Percentiles rank a stretch among this genome's conserved stretches.
These are phyloP conservation scores for Rugonectria rugulosa DNA, from an alignment of 2,329 filamentous ascomycete genomes.

Conservation along the genomic window DNA sequence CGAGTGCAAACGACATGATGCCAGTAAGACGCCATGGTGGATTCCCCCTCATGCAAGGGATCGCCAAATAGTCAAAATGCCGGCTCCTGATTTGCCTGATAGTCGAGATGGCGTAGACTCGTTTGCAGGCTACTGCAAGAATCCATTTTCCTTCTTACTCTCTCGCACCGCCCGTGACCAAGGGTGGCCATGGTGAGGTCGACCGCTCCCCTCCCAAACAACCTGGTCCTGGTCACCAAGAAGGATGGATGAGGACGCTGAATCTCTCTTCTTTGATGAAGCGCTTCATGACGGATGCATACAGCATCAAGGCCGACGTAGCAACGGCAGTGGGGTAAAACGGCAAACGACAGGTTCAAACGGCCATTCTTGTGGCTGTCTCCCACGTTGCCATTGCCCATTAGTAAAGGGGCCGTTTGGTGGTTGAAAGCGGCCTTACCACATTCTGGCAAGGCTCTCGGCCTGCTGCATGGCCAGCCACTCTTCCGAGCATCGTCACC, in stretches of 20 bases:
- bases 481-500: too few relatives aligned
- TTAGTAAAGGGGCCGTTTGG: neutral
- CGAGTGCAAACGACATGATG: neutral
- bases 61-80: neutral
- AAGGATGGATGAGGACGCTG: too few relatives aligned
- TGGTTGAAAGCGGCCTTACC: neutral
- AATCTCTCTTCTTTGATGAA: neutral
- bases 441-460: neutral
- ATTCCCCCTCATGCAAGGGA: neutral
- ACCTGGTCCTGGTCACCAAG: too few relatives aligned
- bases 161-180: too few relatives aligned
- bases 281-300: neutral
- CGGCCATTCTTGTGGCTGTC: neutral
- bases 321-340: neutral
- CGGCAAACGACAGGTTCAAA: neutral
- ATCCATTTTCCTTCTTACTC: neutral
- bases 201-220: too few relatives aligned
- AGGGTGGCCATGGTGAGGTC: too few relatives aligned
- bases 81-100: neutral
- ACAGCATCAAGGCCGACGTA: neutral
- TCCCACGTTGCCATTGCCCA: neutral
- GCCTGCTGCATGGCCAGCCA: neutral
- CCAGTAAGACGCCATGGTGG: neutral
- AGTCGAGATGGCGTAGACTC: neutral
- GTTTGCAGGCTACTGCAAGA: neutral